Evolutionary conservation across 108 stramenopile genomes (phyloP), one percentile per base, ranked within the genome.

Genomic region (Chaetoceros tenuissimus): DNA sequence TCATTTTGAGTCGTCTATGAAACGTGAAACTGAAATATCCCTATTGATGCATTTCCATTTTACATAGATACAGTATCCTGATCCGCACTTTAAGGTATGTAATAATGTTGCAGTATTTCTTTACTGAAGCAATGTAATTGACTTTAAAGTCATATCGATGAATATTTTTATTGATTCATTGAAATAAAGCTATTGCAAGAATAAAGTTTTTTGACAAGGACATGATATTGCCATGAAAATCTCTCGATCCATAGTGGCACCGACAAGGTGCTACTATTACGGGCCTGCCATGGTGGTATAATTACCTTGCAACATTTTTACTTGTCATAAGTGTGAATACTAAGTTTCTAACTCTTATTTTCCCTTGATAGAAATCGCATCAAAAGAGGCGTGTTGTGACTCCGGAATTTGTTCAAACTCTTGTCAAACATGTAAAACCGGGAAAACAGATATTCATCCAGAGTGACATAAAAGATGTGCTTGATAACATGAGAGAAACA

Each of bases 1-100:
- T n/a, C n/a, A n/a, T n/a, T n/a, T n/a, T n/a, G n/a, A n/a, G n/a
- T 31, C n/a, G 26, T 21, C 1, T 44, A 22, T 5, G 31, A 21
- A 2, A 23, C 1, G n/a, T 29, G 28, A 22, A 29, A 30, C 13
- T 40, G 23, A 13, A 31, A 24, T 7, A 59, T 22, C 34, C 18
- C 5, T 51, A 52, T 30, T 19, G 63, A 66, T n/a, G 53, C 28
- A 19, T 51, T 48, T 89, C 45, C 45, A 75, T 25, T 72, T 81
- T 47, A 87, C 88, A 0, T 72, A 80, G 3, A 91, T 95, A 55
- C 90, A 92, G 60, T 95, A 90, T 61, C 94, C 94, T 7, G 94
- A 95, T 68, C 94, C 94, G 0, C 94, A 95, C 55, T 95, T 92
- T 63, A 95, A 95, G 48, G 64, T 68, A 21, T 54, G 63, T 2